These are phyloP conservation scores for Sphenostylis stenocarpa DNA, from an alignment of 306 rosid species.

Conservation along the genomic window DNA sequence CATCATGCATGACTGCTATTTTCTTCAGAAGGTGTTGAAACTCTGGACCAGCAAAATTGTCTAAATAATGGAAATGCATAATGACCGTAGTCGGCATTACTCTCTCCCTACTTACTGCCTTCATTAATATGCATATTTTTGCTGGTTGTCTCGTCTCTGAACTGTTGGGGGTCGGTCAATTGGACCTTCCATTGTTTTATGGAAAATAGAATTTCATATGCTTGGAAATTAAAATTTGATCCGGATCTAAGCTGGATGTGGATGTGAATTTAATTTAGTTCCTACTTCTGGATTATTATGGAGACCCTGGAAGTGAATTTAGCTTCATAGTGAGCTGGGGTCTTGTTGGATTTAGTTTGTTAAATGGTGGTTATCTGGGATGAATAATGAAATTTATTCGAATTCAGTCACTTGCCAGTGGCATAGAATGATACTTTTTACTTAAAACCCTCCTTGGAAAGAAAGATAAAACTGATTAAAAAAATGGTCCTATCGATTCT, in stretches of 20 bases:
- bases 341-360: background rate
- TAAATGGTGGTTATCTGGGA: background rate
- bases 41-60: conserved; percentile 1
- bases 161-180: background rate
- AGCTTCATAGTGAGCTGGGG: background rate
- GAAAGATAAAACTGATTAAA: background rate
- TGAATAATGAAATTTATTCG: background rate
- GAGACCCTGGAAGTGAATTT: conserved; percentile 8
- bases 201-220: background rate
- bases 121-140: background rate
- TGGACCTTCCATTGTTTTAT: background rate
- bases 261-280: conserved; percentile 2
- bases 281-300: conserved; percentile 10
- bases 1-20: background rate
- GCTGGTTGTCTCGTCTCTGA: background rate
- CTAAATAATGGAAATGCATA: background rate
- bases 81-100: no score
- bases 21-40: conserved; percentile 19
- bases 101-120: background rate
- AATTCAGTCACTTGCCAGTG: conserved; percentile 10
- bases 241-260: background rate
- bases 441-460: background rate
- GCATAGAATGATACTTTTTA: background rate
- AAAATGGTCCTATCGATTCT: conserved; percentile 2
- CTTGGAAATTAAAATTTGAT: conserved; percentile 9